Percentiles rank a stretch among this genome's conserved stretches.
phyloP scores from a whole-genome alignment of 345 rosid genomes.

The Lagerstroemia speciosa region DNA sequence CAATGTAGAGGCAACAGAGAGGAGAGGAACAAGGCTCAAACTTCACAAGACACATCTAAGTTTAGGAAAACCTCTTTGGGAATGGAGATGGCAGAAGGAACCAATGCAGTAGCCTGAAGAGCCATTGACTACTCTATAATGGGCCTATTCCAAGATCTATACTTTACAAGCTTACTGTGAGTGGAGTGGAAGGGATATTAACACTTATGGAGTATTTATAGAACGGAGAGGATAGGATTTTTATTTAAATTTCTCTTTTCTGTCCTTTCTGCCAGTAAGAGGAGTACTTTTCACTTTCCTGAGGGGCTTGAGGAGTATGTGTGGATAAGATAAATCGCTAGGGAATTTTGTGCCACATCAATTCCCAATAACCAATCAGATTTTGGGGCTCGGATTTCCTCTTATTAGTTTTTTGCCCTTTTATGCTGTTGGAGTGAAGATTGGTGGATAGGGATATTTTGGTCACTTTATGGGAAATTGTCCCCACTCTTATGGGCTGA shows the following conservation, averaged over 20 bases:
- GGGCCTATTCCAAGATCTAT: neutral
- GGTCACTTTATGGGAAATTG: conserved; percentile 11
- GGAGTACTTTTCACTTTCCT: neutral
- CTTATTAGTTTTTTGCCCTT: conserved; percentile 13
- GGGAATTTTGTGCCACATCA: conserved; percentile 39
- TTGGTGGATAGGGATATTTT: conserved; percentile 24
- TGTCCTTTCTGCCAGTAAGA: neutral
- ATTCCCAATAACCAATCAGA: conserved; percentile 42
- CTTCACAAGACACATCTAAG: neutral
- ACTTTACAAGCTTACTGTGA: too few species aligned
- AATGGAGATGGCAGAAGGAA: conserved; percentile 47
- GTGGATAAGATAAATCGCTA: conserved; percentile 47
- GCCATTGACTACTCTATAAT: conserved; percentile 31
- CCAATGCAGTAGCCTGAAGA: conserved; percentile 69
- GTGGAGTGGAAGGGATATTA: neutral
- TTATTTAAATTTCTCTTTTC: neutral
- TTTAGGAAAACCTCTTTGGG: conserved; percentile 48
- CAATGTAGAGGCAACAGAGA: neutral
- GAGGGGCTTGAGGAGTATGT: conserved; percentile 12
- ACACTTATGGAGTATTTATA: neutral
- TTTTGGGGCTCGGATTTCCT: conserved; percentile 44
- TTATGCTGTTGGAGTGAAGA: neutral
- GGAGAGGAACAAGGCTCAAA: neutral
- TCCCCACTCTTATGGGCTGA: conserved; percentile 22
- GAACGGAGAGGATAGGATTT: neutral